Evolutionary conservation across 2,329 filamentous ascomycete species (phyloP).

Genomic region (Diplodia intermedia): DNA sequence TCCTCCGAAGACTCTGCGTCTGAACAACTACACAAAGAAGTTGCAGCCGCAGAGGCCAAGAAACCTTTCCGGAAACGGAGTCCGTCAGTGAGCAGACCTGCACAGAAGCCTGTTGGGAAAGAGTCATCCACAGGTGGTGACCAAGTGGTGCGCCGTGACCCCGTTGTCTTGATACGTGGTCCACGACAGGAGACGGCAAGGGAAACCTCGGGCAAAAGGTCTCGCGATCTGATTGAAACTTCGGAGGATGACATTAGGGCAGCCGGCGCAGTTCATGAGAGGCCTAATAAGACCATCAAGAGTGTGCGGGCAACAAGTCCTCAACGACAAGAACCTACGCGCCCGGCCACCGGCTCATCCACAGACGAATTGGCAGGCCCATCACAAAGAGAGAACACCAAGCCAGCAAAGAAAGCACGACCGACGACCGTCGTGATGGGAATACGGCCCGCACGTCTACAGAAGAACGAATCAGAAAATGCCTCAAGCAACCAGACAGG

Average conservation of each 20-base stretch:
- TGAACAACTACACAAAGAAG: conserved; percentile 25
- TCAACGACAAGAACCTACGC: background rate
- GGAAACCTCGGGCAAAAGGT: conserved; percentile 5
- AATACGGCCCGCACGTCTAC: background rate
- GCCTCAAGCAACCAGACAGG: background rate
- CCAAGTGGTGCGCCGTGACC: background rate
- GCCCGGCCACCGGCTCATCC: background rate
- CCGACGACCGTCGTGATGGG: background rate
- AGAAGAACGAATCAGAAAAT: background rate
- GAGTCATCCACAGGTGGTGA: background rate
- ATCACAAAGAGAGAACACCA: background rate
- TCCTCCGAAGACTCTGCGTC: conserved; percentile 30
- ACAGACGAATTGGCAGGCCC: conserved; percentile 12
- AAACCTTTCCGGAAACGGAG: background rate
- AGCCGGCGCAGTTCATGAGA: background rate
- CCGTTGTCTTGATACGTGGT: background rate
- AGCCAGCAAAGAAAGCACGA: background rate
- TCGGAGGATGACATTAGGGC: background rate
- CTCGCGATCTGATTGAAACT: background rate
- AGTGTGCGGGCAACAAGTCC: conserved; percentile 1
- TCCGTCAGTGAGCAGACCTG: background rate
- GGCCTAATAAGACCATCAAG: conserved; percentile 16
- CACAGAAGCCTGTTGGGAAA: conserved; percentile 3
- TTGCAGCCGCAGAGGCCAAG: conserved; percentile 25
- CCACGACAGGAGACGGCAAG: background rate